Percentiles rank a stretch among this genome's conserved stretches.
Conservation (phyloP, 208 protist genomes). For the Acanthamoeba royreba region DNA sequence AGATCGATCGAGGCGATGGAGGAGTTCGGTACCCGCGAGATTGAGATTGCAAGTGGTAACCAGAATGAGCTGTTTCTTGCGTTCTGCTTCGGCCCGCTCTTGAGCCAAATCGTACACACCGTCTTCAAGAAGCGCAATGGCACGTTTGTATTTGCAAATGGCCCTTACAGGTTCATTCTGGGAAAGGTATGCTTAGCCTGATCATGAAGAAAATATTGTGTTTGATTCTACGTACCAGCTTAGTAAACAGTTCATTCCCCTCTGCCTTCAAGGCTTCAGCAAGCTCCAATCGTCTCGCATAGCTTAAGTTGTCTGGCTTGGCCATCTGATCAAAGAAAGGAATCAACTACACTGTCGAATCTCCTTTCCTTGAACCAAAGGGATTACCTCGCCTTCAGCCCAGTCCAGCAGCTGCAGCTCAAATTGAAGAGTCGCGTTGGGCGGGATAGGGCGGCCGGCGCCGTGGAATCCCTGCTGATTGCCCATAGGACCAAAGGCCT, state of each 20-base stretch:
- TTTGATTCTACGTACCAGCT: neutral
- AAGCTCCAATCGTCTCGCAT: neutral
- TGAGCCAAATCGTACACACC: neutral
- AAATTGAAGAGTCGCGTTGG: conserved; percentile 9
- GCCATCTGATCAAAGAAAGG: neutral
- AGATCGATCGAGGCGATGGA: too few relatives aligned
- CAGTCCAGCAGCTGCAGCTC: conserved; percentile 34
- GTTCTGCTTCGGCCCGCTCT: neutral
- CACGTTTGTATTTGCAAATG: neutral
- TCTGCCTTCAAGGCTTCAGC: neutral
- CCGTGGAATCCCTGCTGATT: neutral
- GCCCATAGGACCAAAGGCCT: neutral
- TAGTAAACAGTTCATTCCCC: neutral
- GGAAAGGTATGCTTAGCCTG: neutral
- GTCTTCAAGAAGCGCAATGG: neutral
- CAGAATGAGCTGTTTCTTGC: neutral
- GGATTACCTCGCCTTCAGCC: neutral
- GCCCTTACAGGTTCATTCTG: neutral
- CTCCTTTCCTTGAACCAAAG: neutral
- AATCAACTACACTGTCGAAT: neutral
- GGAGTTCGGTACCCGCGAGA: neutral
- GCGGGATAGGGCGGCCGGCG: neutral
- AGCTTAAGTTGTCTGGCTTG: too few relatives aligned
- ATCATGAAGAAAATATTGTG: neutral
- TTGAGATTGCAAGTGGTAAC: neutral